phyloP scores from a whole-genome alignment of 2,329 filamentous ascomycete genomes.

The Cytospora piceicola region DNA sequence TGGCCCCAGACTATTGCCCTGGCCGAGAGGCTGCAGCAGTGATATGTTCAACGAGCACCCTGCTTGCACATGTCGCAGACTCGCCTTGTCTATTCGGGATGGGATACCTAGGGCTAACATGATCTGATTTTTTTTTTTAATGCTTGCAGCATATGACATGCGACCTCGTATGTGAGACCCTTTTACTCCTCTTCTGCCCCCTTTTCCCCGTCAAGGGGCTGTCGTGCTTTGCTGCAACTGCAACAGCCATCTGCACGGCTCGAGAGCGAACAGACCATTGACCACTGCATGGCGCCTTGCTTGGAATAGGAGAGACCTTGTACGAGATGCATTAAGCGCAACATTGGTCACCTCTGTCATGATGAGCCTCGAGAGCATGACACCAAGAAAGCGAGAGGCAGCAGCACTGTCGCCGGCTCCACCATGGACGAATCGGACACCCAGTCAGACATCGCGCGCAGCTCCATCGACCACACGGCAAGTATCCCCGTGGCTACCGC shows the following conservation, averaged over 20 bases:
- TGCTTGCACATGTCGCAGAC: slow-evolving; percentile 25
- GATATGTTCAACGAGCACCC: neutral
- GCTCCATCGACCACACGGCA: slow-evolving; percentile 56
- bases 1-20: slow-evolving; percentile 31
- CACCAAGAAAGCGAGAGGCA: slow-evolving; percentile 77
- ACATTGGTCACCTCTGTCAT: slow-evolving; percentile 97
- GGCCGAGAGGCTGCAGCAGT: slow-evolving; percentile 29
- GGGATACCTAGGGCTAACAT: slow-evolving; percentile 50
- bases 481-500: slow-evolving; percentile 36
- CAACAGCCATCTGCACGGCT: slow-evolving; percentile 32
- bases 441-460: slow-evolving; percentile 53
- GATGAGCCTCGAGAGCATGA: slow-evolving; percentile 90
- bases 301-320: slow-evolving; percentile 82
- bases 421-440: slow-evolving; percentile 64
- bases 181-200: slow-evolving; percentile 33
- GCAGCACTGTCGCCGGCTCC: slow-evolving; percentile 57
- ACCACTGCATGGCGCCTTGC: slow-evolving; percentile 37
- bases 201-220: slow-evolving; percentile 35
- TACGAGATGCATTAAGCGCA: slow-evolving; percentile 96
- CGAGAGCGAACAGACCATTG: slow-evolving; percentile 42
- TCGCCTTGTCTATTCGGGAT: slow-evolving; percentile 4
- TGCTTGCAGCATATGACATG: slow-evolving; percentile 82
- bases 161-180: slow-evolving; percentile 73
- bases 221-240: slow-evolving; percentile 31
- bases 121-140: slow-evolving; percentile 40